Conservation (phyloP, 1,139 yeast species). For the Debaryomyces sp. region DNA sequence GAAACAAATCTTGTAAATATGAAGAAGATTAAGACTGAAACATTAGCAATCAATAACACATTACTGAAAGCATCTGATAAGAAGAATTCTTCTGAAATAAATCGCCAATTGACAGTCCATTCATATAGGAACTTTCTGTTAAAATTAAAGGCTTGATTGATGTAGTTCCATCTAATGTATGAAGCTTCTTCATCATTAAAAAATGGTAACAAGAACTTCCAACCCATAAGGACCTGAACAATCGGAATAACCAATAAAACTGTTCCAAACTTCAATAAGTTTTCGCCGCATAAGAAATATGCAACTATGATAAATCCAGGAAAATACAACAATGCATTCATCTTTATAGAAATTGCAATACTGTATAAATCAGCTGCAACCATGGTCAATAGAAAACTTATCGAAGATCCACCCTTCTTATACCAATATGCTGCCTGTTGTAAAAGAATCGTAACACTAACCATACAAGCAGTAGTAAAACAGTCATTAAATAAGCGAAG, state of each 20-base stretch:
- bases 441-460: slow-evolving; percentile 56
- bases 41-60: slow-evolving; percentile 55
- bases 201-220: slow-evolving; percentile 54
- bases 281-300: slow-evolving; percentile 60
- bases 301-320: slow-evolving; percentile 69
- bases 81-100: slow-evolving; percentile 64
- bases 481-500: slow-evolving; percentile 87
- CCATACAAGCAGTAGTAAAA: slow-evolving; percentile 72
- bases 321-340: slow-evolving; percentile 83
- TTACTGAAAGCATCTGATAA: slow-evolving; percentile 55
- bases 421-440: slow-evolving; percentile 51
- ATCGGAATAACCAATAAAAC: slow-evolving; percentile 37
- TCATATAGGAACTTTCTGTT: slow-evolving; percentile 70
- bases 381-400: slow-evolving; percentile 34
- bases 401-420: slow-evolving; percentile 19
- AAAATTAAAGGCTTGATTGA: slow-evolving; percentile 74
- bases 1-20: slow-evolving; percentile 44
- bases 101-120: slow-evolving; percentile 96
- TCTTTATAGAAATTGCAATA: slow-evolving; percentile 80
- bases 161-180: slow-evolving; percentile 51
- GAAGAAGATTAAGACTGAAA: slow-evolving; percentile 44
- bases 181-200: slow-evolving; percentile 45
- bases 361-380: slow-evolving; percentile 62
- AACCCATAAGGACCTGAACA: slow-evolving; percentile 57
- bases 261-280: slow-evolving; percentile 35